A percentile compares a stretch with the other conserved stretches of the same genome.
Evolutionary conservation across 2,329 filamentous ascomycete species (phyloP).

Genomic region (Coleophoma crateriformis): DNA sequence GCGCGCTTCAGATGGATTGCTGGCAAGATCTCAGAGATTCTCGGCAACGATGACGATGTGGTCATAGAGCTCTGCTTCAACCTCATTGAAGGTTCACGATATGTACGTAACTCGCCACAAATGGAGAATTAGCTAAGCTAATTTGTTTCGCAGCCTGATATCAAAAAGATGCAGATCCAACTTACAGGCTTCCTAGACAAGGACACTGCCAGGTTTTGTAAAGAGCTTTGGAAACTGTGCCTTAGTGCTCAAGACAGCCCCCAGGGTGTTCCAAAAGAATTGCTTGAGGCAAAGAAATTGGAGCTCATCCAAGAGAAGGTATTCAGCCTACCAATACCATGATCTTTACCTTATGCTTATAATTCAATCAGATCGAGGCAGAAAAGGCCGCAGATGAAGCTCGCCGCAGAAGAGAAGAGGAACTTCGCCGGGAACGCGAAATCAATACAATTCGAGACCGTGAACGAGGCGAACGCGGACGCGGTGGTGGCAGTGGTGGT

Average conservation of each 20-base stretch:
- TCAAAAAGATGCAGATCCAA: slow-evolving; percentile 91
- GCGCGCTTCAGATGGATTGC: slow-evolving; percentile 75
- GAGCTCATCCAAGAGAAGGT: slow-evolving; percentile 96
- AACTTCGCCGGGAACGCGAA: slow-evolving; percentile 66
- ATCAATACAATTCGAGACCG: slow-evolving; percentile 61
- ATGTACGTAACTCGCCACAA: slow-evolving; percentile 49
- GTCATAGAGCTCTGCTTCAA: slow-evolving; percentile 80
- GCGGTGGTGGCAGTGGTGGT: slow-evolving; percentile 41
- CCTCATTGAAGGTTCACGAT: slow-evolving; percentile 66
- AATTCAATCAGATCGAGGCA: slow-evolving; percentile 60
- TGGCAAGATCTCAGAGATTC: slow-evolving; percentile 76
- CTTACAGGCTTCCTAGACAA: slow-evolving; percentile 94
- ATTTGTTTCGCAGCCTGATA: slow-evolving; percentile 66
- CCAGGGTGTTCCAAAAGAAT: slow-evolving; percentile 87
- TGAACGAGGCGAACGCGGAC: slow-evolving; percentile 49
- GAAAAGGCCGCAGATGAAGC: slow-evolving; percentile 75
- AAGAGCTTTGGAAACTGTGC: slow-evolving; percentile 87
- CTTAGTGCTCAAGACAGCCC: slow-evolving; percentile 84
- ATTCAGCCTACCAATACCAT: slow-evolving; percentile 7
- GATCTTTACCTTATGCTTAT: too few relatives aligned
- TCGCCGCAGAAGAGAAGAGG: slow-evolving; percentile 64
- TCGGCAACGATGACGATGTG: slow-evolving; percentile 93
- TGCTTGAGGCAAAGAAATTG: slow-evolving; percentile 92
- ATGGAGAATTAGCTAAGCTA: slow-evolving; percentile 11
- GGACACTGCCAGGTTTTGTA: slow-evolving; percentile 83